Evolutionary conservation across 495 filamentous ascomycete species (phyloP), one percentile per base, ranked within the genome.

Genomic region (Cladorrhinum samala): DNA sequence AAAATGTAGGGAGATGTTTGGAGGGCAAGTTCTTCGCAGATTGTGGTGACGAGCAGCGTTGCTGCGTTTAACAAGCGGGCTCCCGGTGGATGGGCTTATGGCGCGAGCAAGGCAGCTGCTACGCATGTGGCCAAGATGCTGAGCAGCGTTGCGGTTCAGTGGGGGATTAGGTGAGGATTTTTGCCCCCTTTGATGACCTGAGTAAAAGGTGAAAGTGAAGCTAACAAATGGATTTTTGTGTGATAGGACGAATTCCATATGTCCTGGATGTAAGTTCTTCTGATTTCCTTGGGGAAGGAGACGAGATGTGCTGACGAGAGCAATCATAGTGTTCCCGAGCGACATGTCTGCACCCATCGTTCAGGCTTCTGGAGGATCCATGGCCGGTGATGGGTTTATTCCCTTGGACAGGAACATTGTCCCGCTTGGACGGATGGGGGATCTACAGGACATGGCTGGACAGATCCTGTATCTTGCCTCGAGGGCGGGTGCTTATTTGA

Each of bases 51-150:
- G 5, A 81, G 76, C 61, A 80, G 74, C n/a, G 83, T 87, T 57
- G 83, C 72, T 0, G 80, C 68, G 2, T 83, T 80, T 55, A 81
- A 75, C 58, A 77, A 84, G 52, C 57, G 61, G 21, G 72, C 74
- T 14, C 76, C 80, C 0, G 79, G 77, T 6, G 79, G 78, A 1
- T 81, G 74, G 63, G 78, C 83, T 9, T 89, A 77, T 25, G 80
- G 77, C 6, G 63, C 75, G 24, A 82, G 77, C 58, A 89, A 89
- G 69, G 80, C 82, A 9, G 81, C 81, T 0, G 73, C 76, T 11
- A 83, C 72, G 19, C 84, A 86, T 57, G 62, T 87, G 45, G 79
- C 83, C 24, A 88, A 87, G 73, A 70, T 77, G 56, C 57, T 87
- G 36, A 71, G 79, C 3, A 78, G 74, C 1, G 59, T 58, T 17